These are phyloP conservation scores for Irpex sp. DNA, from an alignment of 1,284 basidiomycete genomes.

Conservation along the genomic window DNA sequence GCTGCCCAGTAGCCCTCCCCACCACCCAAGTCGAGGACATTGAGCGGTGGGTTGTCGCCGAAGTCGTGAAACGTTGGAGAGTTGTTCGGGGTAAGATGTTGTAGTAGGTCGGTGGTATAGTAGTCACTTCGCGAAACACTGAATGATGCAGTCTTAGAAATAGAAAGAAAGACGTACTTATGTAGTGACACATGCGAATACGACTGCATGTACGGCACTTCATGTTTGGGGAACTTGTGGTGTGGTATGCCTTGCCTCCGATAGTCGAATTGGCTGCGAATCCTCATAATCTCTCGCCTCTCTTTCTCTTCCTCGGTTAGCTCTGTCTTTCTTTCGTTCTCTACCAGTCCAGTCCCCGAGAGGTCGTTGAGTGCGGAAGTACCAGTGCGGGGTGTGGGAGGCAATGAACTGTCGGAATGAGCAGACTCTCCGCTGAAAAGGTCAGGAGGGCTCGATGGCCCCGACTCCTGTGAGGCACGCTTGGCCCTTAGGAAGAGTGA, in stretches of 20 bases:
- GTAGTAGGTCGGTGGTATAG: slow-evolving; percentile 48
- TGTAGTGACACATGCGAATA: slow-evolving; percentile 2
- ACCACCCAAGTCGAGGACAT: slow-evolving; percentile 71
- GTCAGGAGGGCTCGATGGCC: not conserved
- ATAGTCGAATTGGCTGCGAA: not conserved
- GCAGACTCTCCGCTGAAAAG: slow-evolving; percentile 2
- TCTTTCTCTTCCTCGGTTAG: not conserved
- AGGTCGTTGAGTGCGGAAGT: not conserved
- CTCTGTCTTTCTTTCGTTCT: not conserved
- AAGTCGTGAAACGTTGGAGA: slow-evolving; percentile 60
- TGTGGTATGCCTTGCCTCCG: not conserved
- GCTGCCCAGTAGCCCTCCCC: slow-evolving; percentile 64
- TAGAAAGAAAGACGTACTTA: not conserved
- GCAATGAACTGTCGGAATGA: slow-evolving; percentile 3
- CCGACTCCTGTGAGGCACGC: not conserved
- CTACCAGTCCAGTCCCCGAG: not conserved
- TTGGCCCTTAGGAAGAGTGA: not conserved
- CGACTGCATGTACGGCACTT: slow-evolving; percentile 3
- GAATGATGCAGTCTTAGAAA: slow-evolving; percentile 4
- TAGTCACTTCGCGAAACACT: slow-evolving; percentile 43
- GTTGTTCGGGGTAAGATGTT: slow-evolving; percentile 40
- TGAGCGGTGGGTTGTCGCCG: slow-evolving; percentile 43
- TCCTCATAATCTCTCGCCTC: not conserved
- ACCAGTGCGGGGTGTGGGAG: not conserved
- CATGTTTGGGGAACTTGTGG: not conserved